A percentile compares a stretch with the other conserved stretches of the same genome.
Conservation (phyloP, 768 basidiomycete genomes). For the Rhodotorula kratochvilovae region DNA sequence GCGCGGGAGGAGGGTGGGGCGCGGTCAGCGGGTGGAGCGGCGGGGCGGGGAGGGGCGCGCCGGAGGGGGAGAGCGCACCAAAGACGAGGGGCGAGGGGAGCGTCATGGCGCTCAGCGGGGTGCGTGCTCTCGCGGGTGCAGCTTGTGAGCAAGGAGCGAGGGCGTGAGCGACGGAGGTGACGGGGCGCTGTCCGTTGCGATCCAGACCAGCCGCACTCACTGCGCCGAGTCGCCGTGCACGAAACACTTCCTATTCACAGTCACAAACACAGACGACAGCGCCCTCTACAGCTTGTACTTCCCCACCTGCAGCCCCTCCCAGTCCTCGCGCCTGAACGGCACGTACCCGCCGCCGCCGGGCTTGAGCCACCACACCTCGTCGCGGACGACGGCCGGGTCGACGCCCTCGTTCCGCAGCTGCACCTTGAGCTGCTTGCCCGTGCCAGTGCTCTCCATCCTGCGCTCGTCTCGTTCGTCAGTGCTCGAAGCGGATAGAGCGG, state of each 20-base stretch:
- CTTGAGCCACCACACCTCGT: slow-evolving; percentile 32
- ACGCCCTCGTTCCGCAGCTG: slow-evolving; percentile 32
- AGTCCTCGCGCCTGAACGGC: slow-evolving; percentile 18
- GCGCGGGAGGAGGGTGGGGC: slow-evolving; percentile 58
- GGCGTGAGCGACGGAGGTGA: neutral
- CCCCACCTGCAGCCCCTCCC: slow-evolving; percentile 17
- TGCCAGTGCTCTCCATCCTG: slow-evolving; percentile 22
- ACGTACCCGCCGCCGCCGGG: slow-evolving; percentile 10
- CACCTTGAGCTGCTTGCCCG: slow-evolving; percentile 31
- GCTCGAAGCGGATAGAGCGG: no score
- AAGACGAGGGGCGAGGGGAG: slow-evolving; percentile 18
- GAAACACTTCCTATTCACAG: no score
- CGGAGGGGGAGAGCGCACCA: slow-evolving; percentile 4
- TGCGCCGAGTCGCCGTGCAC: no score
- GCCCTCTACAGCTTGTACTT: slow-evolving; percentile 10
- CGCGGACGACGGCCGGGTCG: slow-evolving; percentile 17
- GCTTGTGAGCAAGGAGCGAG: neutral
- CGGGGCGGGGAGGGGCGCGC: neutral
- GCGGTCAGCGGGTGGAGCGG: slow-evolving; percentile 16
- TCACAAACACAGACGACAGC: no score
- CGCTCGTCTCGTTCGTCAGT: no score
- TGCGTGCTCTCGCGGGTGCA: no score
- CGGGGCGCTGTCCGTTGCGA: no score
- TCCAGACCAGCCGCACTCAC: no score
- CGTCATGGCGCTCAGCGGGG: neutral